phyloP scores from a whole-genome alignment of 2,329 filamentous ascomycete genomes.

The Neofusicoccum ribis region DNA sequence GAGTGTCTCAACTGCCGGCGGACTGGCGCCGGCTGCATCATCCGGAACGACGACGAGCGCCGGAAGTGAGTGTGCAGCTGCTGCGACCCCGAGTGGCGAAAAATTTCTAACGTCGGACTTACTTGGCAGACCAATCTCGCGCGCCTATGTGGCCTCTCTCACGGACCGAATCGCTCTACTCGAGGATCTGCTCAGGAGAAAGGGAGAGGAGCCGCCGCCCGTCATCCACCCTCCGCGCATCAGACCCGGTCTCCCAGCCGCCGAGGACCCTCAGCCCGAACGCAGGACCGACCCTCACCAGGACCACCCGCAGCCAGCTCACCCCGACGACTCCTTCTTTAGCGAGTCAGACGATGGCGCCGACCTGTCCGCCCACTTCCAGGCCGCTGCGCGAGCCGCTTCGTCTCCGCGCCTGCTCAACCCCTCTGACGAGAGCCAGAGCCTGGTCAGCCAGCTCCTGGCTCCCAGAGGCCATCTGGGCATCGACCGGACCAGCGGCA shows the following conservation, averaged over 20 bases:
- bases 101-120: background rate
- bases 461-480: slow-evolving; percentile 53
- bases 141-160: slow-evolving; percentile 59
- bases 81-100: background rate
- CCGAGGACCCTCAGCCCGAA: slow-evolving; percentile 29
- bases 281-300: background rate
- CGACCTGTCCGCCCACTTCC: background rate
- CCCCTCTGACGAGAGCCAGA: slow-evolving; percentile 30
- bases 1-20: slow-evolving; percentile 56
- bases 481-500: slow-evolving; percentile 53
- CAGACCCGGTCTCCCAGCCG: slow-evolving; percentile 34
- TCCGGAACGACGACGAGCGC: slow-evolving; percentile 60
- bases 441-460: slow-evolving; percentile 50
- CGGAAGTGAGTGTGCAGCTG: slow-evolving; percentile 46
- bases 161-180: slow-evolving; percentile 56
- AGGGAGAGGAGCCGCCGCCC: slow-evolving; percentile 52
- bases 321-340: slow-evolving; percentile 30
- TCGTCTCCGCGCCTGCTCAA: slow-evolving; percentile 34
- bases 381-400: slow-evolving; percentile 24
- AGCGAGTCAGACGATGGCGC: slow-evolving; percentile 25
- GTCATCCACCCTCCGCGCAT: slow-evolving; percentile 57
- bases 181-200: slow-evolving; percentile 54
- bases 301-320: slow-evolving; percentile 30
- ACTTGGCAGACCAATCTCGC: slow-evolving; percentile 53
- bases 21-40: slow-evolving; percentile 54